Percentiles rank a stretch among this genome's conserved stretches.
Evolutionary conservation across 2,329 filamentous ascomycete genomes (phyloP).

Genomic region (Colletotrichum simmondsii): DNA sequence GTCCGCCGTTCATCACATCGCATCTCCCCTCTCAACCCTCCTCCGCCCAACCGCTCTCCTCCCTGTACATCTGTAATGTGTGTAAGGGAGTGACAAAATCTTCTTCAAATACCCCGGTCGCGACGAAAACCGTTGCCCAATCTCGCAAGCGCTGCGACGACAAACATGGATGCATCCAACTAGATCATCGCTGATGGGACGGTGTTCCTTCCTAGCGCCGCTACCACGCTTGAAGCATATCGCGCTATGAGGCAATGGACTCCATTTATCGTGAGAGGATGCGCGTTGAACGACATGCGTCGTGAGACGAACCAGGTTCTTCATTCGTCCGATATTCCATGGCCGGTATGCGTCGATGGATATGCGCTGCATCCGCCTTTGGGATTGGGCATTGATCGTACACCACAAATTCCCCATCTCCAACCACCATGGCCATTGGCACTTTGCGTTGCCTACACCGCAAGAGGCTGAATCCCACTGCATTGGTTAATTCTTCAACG

Average conservation of each 20-base stretch:
- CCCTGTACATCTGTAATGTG: neutral
- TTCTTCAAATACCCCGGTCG: neutral
- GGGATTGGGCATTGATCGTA: constrained; percentile 9
- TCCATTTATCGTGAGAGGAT: constrained; percentile 31
- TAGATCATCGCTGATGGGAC: constrained; percentile 28
- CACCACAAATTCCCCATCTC: constrained; percentile 7
- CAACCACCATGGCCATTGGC: neutral
- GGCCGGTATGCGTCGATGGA: constrained; percentile 15
- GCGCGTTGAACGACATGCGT: constrained; percentile 18
- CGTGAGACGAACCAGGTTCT: constrained; percentile 25
- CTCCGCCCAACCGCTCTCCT: neutral
- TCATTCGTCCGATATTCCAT: constrained; percentile 31
- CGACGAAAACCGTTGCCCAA: neutral
- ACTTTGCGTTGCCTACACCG: neutral
- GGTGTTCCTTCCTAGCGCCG: constrained; percentile 16
- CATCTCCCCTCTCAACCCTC: neutral
- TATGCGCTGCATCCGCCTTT: constrained; percentile 17
- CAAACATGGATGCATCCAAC: constrained; percentile 18
- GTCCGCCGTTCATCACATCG: neutral
- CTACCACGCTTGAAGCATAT: constrained; percentile 22
- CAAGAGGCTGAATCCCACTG: constrained; percentile 6
- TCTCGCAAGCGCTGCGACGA: constrained; percentile 15
- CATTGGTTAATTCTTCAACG: constrained; percentile 1
- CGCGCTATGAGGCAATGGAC: constrained; percentile 29
- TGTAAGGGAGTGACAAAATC: neutral